phyloP scores from a whole-genome alignment of 495 filamentous ascomycete species.

The Hypoxylon cercidicola region DNA sequence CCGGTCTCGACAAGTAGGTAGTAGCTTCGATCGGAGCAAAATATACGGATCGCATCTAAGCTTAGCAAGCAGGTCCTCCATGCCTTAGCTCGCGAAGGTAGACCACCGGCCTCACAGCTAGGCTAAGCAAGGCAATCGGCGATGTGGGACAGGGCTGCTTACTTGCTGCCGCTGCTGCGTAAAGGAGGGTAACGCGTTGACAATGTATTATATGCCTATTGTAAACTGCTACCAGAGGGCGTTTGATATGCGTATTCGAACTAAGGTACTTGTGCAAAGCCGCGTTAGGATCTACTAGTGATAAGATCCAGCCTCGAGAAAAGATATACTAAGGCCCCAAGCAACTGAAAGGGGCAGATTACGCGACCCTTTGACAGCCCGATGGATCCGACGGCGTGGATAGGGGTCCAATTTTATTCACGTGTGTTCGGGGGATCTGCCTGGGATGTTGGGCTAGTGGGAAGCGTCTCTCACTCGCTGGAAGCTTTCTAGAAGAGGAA shows the following conservation, averaged over 20 bases:
- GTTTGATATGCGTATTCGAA: slow-evolving; percentile 8
- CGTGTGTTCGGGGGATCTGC: slow-evolving; percentile 41
- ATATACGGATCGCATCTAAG: slow-evolving; percentile 13
- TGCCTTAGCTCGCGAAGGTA: slow-evolving; percentile 10
- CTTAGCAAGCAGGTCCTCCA: slow-evolving; percentile 4
- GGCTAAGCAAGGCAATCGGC: neutral
- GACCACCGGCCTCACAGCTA: neutral
- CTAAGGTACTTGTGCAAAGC: slow-evolving; percentile 11
- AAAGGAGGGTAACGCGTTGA: slow-evolving; percentile 6
- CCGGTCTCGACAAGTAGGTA: slow-evolving; percentile 14
- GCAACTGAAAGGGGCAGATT: slow-evolving; percentile 31
- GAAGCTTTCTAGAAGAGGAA: slow-evolving; percentile 44
- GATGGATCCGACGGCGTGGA: slow-evolving; percentile 43
- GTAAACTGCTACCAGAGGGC: neutral
- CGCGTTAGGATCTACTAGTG: slow-evolving; percentile 30
- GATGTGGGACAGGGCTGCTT: slow-evolving; percentile 11
- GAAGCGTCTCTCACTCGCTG: slow-evolving; percentile 35
- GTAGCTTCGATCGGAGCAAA: slow-evolving; percentile 11
- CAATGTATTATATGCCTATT: slow-evolving; percentile 7
- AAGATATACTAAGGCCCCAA: neutral
- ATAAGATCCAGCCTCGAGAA: slow-evolving; percentile 31
- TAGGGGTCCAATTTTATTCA: slow-evolving; percentile 42
- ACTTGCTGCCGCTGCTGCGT: slow-evolving; percentile 1
- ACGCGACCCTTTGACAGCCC: slow-evolving; percentile 36
- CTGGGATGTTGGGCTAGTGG: slow-evolving; percentile 36